Percentiles rank a stretch among this genome's conserved stretches.
These are phyloP conservation scores for Talaromyces sp. DNA, from an alignment of 2,329 filamentous ascomycete species.

Conservation along the genomic window DNA sequence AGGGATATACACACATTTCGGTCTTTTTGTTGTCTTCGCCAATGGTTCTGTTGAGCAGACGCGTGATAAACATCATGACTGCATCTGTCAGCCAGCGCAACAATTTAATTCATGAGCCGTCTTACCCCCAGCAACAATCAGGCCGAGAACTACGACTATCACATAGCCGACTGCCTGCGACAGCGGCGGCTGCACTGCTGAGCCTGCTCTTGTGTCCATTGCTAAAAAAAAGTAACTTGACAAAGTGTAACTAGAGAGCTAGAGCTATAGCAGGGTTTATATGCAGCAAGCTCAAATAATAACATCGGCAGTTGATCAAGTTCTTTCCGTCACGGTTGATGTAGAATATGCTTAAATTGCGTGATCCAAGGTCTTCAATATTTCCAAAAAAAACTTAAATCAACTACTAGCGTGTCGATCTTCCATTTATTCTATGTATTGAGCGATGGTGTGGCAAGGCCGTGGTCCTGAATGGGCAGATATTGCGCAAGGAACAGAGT, in stretches of 20 bases:
- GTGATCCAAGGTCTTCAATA: background rate
- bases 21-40: slow-evolving; percentile 51
- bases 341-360: background rate
- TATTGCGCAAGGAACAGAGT: background rate
- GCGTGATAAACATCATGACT: slow-evolving; percentile 47
- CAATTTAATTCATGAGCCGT: background rate
- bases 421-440: background rate
- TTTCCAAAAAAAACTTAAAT: background rate
- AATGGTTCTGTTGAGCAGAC: slow-evolving; percentile 44
- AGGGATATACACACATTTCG: slow-evolving; percentile 40
- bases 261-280: too few species aligned
- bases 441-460: background rate
- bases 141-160: slow-evolving; percentile 38
- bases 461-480: background rate
- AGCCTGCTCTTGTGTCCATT: slow-evolving; percentile 14
- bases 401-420: background rate
- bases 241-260: too few species aligned
- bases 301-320: too few species aligned
- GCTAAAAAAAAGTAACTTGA: too few species aligned
- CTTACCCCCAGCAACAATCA: slow-evolving; percentile 37
- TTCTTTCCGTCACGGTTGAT: background rate
- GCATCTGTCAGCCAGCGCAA: background rate
- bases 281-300: too few species aligned
- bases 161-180: slow-evolving; percentile 40
- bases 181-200: slow-evolving; percentile 27